Evolutionary conservation across 2,329 filamentous ascomycete genomes (phyloP), one percentile per base, ranked within the genome.

Genomic region (Magnaporthiopsis rhizophila): DNA sequence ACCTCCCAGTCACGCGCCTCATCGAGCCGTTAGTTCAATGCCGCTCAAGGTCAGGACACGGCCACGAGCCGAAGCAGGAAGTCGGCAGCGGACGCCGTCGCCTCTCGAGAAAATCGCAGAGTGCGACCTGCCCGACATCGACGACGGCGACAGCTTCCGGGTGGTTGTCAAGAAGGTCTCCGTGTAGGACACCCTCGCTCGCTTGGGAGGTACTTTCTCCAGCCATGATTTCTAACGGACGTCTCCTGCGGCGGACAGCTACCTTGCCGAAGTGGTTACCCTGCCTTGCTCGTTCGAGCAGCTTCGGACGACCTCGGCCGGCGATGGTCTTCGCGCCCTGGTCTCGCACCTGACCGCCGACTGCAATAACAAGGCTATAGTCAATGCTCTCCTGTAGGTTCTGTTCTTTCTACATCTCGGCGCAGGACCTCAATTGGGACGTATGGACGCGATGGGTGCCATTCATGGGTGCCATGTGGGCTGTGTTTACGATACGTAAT

Each of bases 221-320:
- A 38, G 3, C 36, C 11, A 15, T 15, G 36, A 15, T 24, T 30
- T 12, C 30, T 28, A 30, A 32, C 57, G 11, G 5, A 15, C 57
- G 57, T 50, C 50, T 69, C n/a, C 21, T 34, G 18, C 12, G 26
- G 38, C n/a, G 28, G 59, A 15, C 59, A 89, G 86, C 63, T 89
- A 84, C 72, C 83, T 90, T 66, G 78, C 82, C 65, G 83, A 87
- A 65, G 83, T 83, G 28, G 81, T 92, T 64, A 80, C 82, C 62
- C 76, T 87, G 59, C 88, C 89, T 21, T 84, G 85, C 71, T 88
- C 85, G 18, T 92, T 91, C 75, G 89, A 92, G 71, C 89, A 91
- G 74, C 79, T 92, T 11, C 81, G 88, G 61, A 89, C 86, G 7
- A 89, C 86, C 1, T 80, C 85, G 7, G 85, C 86, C 32, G 87